These are phyloP conservation scores for Lentinus brumalis DNA, from an alignment of 768 basidiomycete species.

Conservation along the genomic window DNA sequence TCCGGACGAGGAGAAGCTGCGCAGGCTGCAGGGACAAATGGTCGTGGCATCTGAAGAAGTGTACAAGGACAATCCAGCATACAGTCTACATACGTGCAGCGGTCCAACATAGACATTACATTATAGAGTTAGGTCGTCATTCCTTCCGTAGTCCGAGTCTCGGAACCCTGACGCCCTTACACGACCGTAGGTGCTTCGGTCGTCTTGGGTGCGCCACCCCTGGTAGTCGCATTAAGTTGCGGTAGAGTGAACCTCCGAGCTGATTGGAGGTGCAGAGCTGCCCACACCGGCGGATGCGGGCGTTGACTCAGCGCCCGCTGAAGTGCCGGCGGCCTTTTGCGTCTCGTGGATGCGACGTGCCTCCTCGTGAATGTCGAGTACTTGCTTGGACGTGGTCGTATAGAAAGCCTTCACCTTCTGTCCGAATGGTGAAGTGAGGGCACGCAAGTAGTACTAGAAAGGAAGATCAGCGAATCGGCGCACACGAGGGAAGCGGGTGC, in stretches of 20 bases:
- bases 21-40: no score
- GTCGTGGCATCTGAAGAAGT: not conserved
- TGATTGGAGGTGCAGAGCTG: slow-evolving; percentile 25
- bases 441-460: slow-evolving; percentile 73
- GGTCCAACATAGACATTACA: not conserved
- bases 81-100: not conserved
- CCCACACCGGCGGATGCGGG: slow-evolving; percentile 24
- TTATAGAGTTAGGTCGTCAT: not conserved
- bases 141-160: not conserved
- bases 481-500: not conserved
- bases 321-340: slow-evolving; percentile 43
- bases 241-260: slow-evolving; percentile 18
- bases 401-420: slow-evolving; percentile 81
- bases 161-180: not conserved
- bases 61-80: not conserved
- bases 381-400: slow-evolving; percentile 86
- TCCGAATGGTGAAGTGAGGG: slow-evolving; percentile 75
- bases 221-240: not conserved
- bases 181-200: slow-evolving; percentile 21
- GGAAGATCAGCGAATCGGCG: not conserved
- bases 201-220: slow-evolving; percentile 12
- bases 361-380: slow-evolving; percentile 91
- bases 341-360: slow-evolving; percentile 75
- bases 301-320: slow-evolving; percentile 3
- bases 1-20: no score